phyloP scores from a whole-genome alignment of 1,284 basidiomycete genomes.

The Ustilago crameri region DNA sequence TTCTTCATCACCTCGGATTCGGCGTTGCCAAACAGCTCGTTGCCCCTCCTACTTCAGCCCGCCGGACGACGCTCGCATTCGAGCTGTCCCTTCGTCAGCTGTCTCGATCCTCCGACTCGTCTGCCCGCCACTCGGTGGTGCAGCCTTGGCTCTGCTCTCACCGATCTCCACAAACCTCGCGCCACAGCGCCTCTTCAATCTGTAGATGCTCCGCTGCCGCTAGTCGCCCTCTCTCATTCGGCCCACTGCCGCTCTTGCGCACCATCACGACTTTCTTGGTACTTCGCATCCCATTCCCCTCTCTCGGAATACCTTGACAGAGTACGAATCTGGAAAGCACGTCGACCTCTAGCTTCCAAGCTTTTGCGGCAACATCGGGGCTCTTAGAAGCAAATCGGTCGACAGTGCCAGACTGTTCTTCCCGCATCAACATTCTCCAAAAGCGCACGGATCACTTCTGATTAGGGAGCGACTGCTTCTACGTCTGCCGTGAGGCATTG shows the following conservation, averaged over 20 bases:
- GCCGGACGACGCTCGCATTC: background rate
- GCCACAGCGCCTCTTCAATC: constrained; percentile 7
- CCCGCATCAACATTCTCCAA: too few relatives aligned
- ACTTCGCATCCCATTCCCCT: background rate
- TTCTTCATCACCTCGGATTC: constrained; percentile 10
- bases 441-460: too few relatives aligned
- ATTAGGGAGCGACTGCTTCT: too few relatives aligned
- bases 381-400: too few relatives aligned
- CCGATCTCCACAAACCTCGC: constrained; percentile 1
- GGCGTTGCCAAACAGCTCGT: constrained; percentile 7
- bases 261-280: constrained; percentile 1
- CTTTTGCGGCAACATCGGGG: too few relatives aligned
- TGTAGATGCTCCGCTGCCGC: constrained; percentile 22
- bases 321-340: too few relatives aligned
- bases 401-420: too few relatives aligned
- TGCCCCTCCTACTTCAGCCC: background rate
- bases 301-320: background rate
- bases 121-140: background rate
- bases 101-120: background rate
- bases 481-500: background rate
- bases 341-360: too few relatives aligned
- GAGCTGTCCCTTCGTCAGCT: background rate
- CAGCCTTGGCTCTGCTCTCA: background rate
- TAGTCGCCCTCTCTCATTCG: background rate
- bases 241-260: constrained; percentile 7